A percentile compares a stretch with the other conserved stretches of the same genome.
Conservation (phyloP, 2,329 filamentous ascomycete genomes). For the Drechslerella coelobrocha region DNA sequence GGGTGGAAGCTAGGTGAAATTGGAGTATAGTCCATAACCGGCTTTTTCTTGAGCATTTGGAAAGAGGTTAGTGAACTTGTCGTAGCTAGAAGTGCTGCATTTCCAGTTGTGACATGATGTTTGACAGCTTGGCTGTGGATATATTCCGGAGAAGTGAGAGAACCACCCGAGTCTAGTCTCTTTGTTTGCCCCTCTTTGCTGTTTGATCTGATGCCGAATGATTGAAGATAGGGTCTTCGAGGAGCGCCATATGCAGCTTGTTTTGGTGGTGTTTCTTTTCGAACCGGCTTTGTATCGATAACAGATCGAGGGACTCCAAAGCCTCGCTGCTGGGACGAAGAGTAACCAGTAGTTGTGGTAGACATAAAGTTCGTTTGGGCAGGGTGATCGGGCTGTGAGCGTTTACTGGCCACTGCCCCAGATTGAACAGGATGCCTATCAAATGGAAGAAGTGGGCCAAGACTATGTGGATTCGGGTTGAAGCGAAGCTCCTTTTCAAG, state of each 20-base stretch:
- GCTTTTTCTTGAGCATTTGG: too few relatives aligned
- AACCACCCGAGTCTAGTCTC: background rate
- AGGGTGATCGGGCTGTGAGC: too few relatives aligned
- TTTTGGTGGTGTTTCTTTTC: background rate
- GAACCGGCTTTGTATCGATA: background rate
- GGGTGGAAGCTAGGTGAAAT: too few relatives aligned
- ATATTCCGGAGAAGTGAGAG: too few relatives aligned
- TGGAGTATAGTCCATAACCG: too few relatives aligned
- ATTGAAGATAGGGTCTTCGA: background rate
- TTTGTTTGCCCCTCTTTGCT: background rate
- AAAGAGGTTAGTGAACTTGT: too few relatives aligned
- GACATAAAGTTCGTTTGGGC: too few relatives aligned
- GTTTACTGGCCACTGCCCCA: background rate
- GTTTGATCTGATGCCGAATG: conserved; percentile 1
- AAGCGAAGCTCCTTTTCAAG: conserved; percentile 10
- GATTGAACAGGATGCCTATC: background rate
- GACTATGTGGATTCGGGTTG: background rate
- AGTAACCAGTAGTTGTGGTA: too few relatives aligned
- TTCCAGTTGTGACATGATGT: too few relatives aligned
- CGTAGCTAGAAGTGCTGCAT: too few relatives aligned
- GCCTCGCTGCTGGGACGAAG: background rate
- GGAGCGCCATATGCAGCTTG: conserved; percentile 2
- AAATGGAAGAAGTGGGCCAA: background rate
- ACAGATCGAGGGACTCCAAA: background rate
- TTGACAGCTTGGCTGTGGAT: too few relatives aligned